A percentile compares a stretch with the other conserved stretches of the same genome.
Evolutionary conservation across 176 grass and related monocot genomes (phyloP).

Genomic region (Elymus sibiricus): DNA sequence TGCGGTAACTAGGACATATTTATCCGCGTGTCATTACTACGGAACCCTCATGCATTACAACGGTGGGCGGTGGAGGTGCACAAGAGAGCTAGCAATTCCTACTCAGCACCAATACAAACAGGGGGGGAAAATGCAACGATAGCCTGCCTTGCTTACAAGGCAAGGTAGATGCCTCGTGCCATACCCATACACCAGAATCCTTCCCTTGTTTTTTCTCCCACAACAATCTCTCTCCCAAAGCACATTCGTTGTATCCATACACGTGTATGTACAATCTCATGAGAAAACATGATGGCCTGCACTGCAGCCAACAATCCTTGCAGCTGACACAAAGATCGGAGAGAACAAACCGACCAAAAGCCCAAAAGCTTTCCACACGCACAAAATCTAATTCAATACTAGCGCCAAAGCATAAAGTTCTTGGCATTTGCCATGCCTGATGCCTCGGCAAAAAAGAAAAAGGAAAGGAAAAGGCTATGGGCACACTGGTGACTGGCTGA

Average conservation of each 20-base stretch:
- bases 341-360: conserved; percentile 9
- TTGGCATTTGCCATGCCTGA: neutral
- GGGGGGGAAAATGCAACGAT: neutral
- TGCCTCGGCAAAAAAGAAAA: neutral
- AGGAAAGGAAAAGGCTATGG: neutral
- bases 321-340: neutral
- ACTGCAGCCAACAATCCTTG: neutral
- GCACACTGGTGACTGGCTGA: neutral
- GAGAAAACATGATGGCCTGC: neutral
- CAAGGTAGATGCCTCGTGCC: neutral
- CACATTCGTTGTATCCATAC: neutral
- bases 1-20: too few relatives aligned
- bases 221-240: too few relatives aligned
- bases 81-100: too few relatives aligned
- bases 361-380: neutral
- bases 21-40: too few relatives aligned
- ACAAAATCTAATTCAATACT: neutral
- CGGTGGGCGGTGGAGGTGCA: too few relatives aligned
- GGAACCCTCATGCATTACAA: too few relatives aligned
- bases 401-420: neutral
- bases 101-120: neutral
- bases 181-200: too few relatives aligned
- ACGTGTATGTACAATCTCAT: neutral
- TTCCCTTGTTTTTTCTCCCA: too few relatives aligned
- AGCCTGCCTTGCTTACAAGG: conserved; percentile 15